Percentiles rank a stretch among this genome's conserved stretches.
Conservation (phyloP, 805 yeast species). For the Saccharomycopsis fibuligera region DNA sequence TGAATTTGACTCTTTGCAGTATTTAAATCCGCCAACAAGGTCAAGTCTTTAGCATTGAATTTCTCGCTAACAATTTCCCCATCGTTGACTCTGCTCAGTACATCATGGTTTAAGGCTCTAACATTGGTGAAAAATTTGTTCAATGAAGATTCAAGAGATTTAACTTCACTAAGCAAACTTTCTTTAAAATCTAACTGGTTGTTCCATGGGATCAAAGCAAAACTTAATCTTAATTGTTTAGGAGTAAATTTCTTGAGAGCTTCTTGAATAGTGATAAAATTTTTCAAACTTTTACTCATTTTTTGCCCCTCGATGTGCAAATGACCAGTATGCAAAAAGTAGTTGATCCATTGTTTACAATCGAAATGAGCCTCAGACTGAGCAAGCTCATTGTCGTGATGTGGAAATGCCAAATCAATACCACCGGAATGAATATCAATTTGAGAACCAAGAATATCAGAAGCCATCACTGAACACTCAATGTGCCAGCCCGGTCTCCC, state of each 20-base stretch:
- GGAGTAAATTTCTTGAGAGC: slow-evolving; percentile 67
- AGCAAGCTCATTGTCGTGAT: slow-evolving; percentile 97
- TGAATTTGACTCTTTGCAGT: slow-evolving; percentile 56
- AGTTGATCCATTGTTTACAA: slow-evolving; percentile 92
- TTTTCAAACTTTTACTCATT: slow-evolving; percentile 92
- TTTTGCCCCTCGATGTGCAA: slow-evolving; percentile 97
- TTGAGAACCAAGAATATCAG: slow-evolving; percentile 71
- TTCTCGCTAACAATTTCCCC: slow-evolving; percentile 59
- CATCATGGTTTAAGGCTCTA: slow-evolving; percentile 73
- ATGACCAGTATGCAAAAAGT: slow-evolving; percentile 95
- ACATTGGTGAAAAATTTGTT: slow-evolving; percentile 81
- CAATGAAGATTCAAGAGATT: slow-evolving; percentile 63
- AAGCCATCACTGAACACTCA: slow-evolving; percentile 98
- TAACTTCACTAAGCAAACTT: slow-evolving; percentile 68
- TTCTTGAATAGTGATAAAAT: slow-evolving; percentile 90
- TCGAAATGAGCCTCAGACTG: slow-evolving; percentile 92
- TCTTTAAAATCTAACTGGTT: slow-evolving; percentile 89
- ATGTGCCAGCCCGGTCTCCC: slow-evolving; percentile 99
- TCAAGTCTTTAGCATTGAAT: slow-evolving; percentile 46
- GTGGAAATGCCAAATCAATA: slow-evolving; percentile 95
- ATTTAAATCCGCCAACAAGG: slow-evolving; percentile 44
- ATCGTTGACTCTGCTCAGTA: slow-evolving; percentile 38
- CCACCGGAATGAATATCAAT: slow-evolving; percentile 98
- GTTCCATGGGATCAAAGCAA: slow-evolving; percentile 91
- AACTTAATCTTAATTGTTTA: slow-evolving; percentile 84